A percentile compares a stretch with the other conserved stretches of the same genome.
Conservation (phyloP, 225 moss, liverwort and hornwort species). For the Thuidium tamariscinum region DNA sequence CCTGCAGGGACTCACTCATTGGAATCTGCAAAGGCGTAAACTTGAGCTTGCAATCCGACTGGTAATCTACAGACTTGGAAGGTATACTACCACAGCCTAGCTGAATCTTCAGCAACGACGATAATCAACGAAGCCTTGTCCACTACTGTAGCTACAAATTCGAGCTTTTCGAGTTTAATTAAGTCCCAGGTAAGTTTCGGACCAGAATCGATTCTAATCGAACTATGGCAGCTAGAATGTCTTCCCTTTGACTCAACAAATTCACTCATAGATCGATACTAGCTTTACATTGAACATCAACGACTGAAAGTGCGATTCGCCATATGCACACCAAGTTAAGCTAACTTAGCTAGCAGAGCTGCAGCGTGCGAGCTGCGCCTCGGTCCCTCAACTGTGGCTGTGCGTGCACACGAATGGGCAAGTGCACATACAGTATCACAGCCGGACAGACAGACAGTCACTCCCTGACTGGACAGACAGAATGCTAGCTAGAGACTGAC, state of each 20-base stretch:
- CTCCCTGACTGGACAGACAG: neutral
- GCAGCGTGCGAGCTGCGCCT: neutral
- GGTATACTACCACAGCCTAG: neutral
- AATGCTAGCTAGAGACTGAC: neutral
- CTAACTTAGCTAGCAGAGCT: neutral
- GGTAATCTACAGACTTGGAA: neutral
- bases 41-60: neutral
- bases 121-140: neutral
- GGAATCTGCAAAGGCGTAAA: neutral
- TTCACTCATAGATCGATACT: neutral
- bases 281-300: neutral
- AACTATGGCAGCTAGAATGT: neutral
- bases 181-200: neutral
- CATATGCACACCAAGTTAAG: neutral
- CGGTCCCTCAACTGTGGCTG: neutral
- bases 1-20: neutral
- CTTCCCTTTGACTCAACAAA: neutral
- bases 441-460: neutral
- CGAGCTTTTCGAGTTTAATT: neutral
- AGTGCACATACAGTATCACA: neutral
- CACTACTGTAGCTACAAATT: neutral
- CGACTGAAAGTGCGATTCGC: neutral
- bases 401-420: neutral
- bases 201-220: neutral
- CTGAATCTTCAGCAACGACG: neutral